Percentiles rank a stretch among this genome's conserved stretches.
These are phyloP conservation scores for Triticum timopheevii DNA, from an alignment of 176 grass and related monocot species.

Conservation along the genomic window DNA sequence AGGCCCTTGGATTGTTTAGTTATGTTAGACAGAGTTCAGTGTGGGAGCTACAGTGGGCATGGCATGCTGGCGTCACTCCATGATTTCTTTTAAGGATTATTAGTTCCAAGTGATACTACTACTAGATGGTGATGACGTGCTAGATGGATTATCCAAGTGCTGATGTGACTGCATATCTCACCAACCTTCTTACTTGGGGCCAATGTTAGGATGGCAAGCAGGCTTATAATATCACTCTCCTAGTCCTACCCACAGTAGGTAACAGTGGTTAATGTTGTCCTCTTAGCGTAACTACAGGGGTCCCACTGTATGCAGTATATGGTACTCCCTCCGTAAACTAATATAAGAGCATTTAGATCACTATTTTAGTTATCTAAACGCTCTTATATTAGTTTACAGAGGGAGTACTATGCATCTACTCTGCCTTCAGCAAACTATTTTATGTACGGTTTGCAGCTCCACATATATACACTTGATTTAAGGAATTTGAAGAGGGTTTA, in stretches of 20 bases:
- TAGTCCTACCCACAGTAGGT: neutral
- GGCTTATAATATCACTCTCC: neutral
- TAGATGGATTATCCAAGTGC: constrained; percentile 14
- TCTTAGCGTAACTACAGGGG: neutral
- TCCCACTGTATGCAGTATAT: neutral
- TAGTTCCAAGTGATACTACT: neutral
- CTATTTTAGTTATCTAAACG: too few relatives aligned
- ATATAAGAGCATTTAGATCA: too few relatives aligned
- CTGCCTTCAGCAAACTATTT: neutral
- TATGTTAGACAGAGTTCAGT: constrained; percentile 17
- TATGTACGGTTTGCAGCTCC: neutral
- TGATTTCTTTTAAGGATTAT: constrained; percentile 12
- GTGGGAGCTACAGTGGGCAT: constrained; percentile 16
- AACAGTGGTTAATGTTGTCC: constrained; percentile 22
- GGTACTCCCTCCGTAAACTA: too few relatives aligned
- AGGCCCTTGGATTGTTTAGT: constrained; percentile 17
- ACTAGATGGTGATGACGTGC: neutral
- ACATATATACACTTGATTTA: neutral
- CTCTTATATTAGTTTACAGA: too few relatives aligned
- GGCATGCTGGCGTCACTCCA: constrained; percentile 25
- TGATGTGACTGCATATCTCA: constrained; percentile 39
- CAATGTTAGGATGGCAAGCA: neutral
- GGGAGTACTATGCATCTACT: neutral
- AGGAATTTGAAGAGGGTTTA: constrained; percentile 4
- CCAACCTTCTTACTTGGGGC: constrained; percentile 35